phyloP scores from a whole-genome alignment of 2,329 filamentous ascomycete species.

The Blastomyces silverae region DNA sequence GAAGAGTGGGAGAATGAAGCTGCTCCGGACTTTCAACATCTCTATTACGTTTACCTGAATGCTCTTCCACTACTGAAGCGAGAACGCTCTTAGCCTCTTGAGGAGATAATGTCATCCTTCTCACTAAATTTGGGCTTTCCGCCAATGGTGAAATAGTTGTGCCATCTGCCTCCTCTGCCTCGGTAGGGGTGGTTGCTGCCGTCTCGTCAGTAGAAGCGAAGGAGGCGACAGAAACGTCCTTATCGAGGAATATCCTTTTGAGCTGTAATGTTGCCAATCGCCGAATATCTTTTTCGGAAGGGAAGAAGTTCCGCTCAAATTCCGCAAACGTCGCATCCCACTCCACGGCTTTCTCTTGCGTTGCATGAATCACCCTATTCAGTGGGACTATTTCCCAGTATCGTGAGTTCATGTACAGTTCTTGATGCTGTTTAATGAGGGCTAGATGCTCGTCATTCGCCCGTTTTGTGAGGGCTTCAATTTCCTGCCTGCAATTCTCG shows the following conservation, averaged over 20 bases:
- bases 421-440: constrained; percentile 70
- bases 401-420: constrained; percentile 85
- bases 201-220: constrained; percentile 62
- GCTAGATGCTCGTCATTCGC: constrained; percentile 75
- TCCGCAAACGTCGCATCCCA: constrained; percentile 89
- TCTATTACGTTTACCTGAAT: constrained; percentile 40
- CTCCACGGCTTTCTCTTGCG: constrained; percentile 85
- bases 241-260: constrained; percentile 86
- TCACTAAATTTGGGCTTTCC: constrained; percentile 30
- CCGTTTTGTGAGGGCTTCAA: constrained; percentile 69
- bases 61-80: constrained; percentile 59
- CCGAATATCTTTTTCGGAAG: constrained; percentile 89
- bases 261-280: constrained; percentile 86
- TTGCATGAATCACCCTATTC: constrained; percentile 78
- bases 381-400: constrained; percentile 97
- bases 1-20: constrained; percentile 3
- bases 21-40: constrained; percentile 17
- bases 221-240: constrained; percentile 68
- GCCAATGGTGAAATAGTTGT: constrained; percentile 27
- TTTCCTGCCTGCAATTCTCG: constrained; percentile 71
- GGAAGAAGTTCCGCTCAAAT: constrained; percentile 89
- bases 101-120: constrained; percentile 46
- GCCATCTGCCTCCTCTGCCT: constrained; percentile 31
- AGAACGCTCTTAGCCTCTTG: constrained; percentile 60
- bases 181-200: constrained; percentile 46